Conservation (phyloP, 805 yeast genomes). For the Candida awuae region DNA sequence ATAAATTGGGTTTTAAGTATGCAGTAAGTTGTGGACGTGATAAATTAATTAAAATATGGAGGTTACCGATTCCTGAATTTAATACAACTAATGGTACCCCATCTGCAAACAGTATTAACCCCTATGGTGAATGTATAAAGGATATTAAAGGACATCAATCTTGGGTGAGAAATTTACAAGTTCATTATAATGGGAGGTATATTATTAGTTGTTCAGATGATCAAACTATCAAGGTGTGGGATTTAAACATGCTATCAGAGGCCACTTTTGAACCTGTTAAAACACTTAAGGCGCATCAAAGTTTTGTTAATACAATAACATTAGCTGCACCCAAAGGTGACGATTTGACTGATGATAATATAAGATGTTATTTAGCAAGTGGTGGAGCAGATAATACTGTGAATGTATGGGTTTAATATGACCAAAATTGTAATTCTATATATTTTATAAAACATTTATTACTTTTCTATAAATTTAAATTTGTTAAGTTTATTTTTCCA, state of each 20-base stretch:
- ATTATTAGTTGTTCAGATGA: slow-evolving; percentile 75
- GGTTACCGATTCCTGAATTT: slow-evolving; percentile 58
- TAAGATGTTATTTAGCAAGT: slow-evolving; percentile 57
- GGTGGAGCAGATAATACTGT: slow-evolving; percentile 55
- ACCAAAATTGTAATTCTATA: background rate
- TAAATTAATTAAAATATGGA: slow-evolving; percentile 66
- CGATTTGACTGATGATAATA: slow-evolving; percentile 30
- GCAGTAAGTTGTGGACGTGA: slow-evolving; percentile 79
- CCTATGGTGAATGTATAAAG: slow-evolving; percentile 51
- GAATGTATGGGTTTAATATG: slow-evolving; percentile 43
- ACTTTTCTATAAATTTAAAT: background rate
- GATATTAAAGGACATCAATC: slow-evolving; percentile 70
- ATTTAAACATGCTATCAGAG: slow-evolving; percentile 32
- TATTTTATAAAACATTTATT: background rate
- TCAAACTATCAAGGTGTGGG: slow-evolving; percentile 71
- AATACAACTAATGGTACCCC: slow-evolving; percentile 31
- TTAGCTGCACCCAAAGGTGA: slow-evolving; percentile 39
- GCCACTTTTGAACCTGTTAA: slow-evolving; percentile 19
- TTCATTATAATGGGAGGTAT: slow-evolving; percentile 72
- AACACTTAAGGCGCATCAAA: slow-evolving; percentile 56
- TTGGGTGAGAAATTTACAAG: slow-evolving; percentile 67
- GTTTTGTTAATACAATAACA: slow-evolving; percentile 58
- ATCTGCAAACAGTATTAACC: slow-evolving; percentile 41
- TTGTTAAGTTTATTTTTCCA: slow-evolving; percentile 23
- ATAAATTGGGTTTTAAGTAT: slow-evolving; percentile 53